Conservation (phyloP, 2,329 filamentous ascomycete genomes). For the Colletotrichum acutatum region DNA sequence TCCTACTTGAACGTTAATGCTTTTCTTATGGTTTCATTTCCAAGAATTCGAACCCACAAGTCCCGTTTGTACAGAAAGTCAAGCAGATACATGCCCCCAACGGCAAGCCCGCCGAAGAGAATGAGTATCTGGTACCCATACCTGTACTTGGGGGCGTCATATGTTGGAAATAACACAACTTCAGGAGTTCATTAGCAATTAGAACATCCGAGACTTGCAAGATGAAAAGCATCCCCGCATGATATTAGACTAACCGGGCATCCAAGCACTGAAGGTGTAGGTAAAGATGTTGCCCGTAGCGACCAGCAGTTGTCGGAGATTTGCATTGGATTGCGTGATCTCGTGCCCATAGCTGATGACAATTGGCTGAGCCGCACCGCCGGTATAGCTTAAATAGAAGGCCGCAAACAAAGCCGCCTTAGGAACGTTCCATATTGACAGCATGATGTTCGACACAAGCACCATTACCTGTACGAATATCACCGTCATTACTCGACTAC, state of each 20-base stretch:
- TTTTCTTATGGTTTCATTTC: not conserved
- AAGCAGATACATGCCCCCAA: not conserved
- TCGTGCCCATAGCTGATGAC: conserved; percentile 19
- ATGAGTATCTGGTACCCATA: not conserved
- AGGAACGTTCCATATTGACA: not conserved
- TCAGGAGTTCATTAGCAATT: not conserved
- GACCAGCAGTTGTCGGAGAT: not conserved
- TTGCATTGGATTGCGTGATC: conserved; percentile 18
- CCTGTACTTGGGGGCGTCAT: not conserved
- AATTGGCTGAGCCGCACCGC: conserved; percentile 8
- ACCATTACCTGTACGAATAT: not conserved
- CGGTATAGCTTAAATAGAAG: conserved; percentile 15
- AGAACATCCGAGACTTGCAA: not conserved
- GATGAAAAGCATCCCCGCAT: not conserved
- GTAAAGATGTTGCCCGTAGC: not conserved
- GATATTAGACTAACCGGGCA: not conserved
- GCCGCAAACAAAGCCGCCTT: not conserved
- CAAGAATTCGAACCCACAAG: not conserved
- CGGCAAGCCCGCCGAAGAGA: not conserved
- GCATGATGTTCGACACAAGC: not conserved
- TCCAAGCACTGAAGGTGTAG: not conserved
- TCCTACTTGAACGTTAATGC: not conserved
- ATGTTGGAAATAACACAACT: not conserved
- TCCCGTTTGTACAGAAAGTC: not conserved
- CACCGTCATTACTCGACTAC: not conserved